Conservation (phyloP, 306 rosid genomes). For the Herpetospermum pedunculosum region DNA sequence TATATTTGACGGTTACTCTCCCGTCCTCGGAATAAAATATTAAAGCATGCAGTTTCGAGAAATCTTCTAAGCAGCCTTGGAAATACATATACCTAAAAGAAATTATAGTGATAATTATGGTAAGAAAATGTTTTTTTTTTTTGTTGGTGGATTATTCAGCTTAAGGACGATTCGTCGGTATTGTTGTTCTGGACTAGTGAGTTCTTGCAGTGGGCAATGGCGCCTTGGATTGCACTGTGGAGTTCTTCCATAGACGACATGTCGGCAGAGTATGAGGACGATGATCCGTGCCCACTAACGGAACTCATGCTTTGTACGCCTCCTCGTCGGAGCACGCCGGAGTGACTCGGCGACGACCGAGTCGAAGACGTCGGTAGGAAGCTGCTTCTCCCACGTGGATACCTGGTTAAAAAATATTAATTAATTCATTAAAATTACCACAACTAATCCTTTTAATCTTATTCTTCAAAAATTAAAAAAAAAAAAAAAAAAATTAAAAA, state of each 20-base stretch:
- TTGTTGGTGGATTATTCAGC: neutral
- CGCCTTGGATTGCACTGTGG: conserved; percentile 16
- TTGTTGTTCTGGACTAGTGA: conserved; percentile 1
- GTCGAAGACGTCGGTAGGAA: conserved; percentile 71
- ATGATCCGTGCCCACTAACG: neutral
- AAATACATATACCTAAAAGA: too few relatives aligned
- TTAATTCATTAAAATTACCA: neutral
- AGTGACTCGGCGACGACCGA: conserved; percentile 77
- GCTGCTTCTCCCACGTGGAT: conserved; percentile 45
- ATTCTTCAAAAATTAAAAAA: neutral
- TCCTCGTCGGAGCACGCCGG: conserved; percentile 55
- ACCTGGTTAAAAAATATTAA: neutral
- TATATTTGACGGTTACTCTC: too few relatives aligned
- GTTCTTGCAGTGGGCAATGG: conserved; percentile 13
- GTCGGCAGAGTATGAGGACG: conserved; percentile 8
- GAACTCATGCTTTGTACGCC: neutral
- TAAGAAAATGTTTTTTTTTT: neutral
- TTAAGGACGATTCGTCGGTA: neutral
- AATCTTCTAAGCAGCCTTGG: too few relatives aligned
- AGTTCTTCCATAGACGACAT: conserved; percentile 71
- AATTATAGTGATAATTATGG: neutral
- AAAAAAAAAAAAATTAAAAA: too few relatives aligned
- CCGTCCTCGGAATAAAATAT: too few relatives aligned
- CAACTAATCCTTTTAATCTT: neutral
- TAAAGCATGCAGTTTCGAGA: too few relatives aligned